Conservation (phyloP, 768 basidiomycete species). For the Rhodosporidiobolus sp. region DNA sequence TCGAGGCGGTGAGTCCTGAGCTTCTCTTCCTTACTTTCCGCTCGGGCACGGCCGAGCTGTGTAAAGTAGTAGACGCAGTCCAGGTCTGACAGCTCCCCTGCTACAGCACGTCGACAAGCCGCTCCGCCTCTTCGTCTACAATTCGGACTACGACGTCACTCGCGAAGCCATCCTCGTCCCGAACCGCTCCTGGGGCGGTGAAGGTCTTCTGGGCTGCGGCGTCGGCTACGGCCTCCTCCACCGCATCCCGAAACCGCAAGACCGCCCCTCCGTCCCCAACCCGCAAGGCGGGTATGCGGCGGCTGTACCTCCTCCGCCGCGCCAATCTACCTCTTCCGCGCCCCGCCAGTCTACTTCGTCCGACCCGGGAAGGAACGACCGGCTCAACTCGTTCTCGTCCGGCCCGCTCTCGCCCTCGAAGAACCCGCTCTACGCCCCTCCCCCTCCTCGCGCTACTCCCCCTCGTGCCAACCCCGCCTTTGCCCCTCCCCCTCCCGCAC, state of each 20-base stretch:
- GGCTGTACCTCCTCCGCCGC: background rate
- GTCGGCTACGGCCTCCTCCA: conserved; percentile 88
- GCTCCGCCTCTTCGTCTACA: conserved; percentile 90
- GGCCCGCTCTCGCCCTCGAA: conserved; percentile 37
- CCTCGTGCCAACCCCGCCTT: background rate
- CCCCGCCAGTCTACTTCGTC: background rate
- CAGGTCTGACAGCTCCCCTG: conserved; percentile 22
- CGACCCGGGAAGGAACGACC: background rate
- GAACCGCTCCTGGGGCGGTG: conserved; percentile 96
- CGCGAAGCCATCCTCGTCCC: conserved; percentile 58
- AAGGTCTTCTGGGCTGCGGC: conserved; percentile 89
- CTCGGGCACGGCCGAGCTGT: conserved; percentile 31
- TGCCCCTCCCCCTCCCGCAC: background rate
- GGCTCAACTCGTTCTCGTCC: conserved; percentile 8
- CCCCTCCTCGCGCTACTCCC: conserved; percentile 2
- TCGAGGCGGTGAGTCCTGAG: conserved; percentile 79
- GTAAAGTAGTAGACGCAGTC: background rate
- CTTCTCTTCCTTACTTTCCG: conserved; percentile 2
- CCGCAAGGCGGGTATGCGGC: background rate
- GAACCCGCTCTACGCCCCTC: conserved; percentile 14
- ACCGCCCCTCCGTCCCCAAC: conserved; percentile 50
- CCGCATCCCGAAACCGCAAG: conserved; percentile 77
- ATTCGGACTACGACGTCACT: conserved; percentile 89
- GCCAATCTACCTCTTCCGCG: background rate
- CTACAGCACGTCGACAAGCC: conserved; percentile 87